Conservation (phyloP, 805 yeast genomes). For the Debaryomyces hansenii region DNA sequence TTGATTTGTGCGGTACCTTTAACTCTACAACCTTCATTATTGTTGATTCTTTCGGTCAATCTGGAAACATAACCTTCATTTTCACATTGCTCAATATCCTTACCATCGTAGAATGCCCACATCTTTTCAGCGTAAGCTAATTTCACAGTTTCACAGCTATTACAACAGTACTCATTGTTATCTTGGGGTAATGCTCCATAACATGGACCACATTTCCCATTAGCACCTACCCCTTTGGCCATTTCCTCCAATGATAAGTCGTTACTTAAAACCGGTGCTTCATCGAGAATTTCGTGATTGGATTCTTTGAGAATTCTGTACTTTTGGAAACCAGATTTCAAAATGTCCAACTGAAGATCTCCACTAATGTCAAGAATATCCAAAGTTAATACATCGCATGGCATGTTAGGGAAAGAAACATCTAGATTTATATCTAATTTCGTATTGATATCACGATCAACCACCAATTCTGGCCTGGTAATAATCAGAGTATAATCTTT, state of each 20-base stretch:
- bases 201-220: constrained; percentile 80
- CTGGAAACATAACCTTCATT: constrained; percentile 77
- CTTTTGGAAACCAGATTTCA: constrained; percentile 69
- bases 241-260: constrained; percentile 25
- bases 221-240: constrained; percentile 31
- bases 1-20: constrained; percentile 77
- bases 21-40: constrained; percentile 82
- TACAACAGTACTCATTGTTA: constrained; percentile 63
- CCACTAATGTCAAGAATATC: constrained; percentile 92
- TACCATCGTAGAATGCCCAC: constrained; percentile 93
- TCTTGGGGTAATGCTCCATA: constrained; percentile 77
- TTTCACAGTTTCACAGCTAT: constrained; percentile 79
- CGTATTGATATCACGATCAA: constrained; percentile 77
- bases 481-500: constrained; percentile 65
- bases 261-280: constrained; percentile 21
- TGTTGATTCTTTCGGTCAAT: constrained; percentile 52
- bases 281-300: constrained; percentile 28
- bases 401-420: constrained; percentile 77
- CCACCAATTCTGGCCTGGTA: constrained; percentile 80
- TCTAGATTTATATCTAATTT: constrained; percentile 79
- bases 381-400: constrained; percentile 78
- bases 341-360: constrained; percentile 72
- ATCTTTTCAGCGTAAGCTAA: constrained; percentile 71
- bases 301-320: constrained; percentile 58
- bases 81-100: constrained; percentile 86